Evolutionary conservation across 345 rosid genomes (phyloP).

Genomic region (Murraya paniculata): DNA sequence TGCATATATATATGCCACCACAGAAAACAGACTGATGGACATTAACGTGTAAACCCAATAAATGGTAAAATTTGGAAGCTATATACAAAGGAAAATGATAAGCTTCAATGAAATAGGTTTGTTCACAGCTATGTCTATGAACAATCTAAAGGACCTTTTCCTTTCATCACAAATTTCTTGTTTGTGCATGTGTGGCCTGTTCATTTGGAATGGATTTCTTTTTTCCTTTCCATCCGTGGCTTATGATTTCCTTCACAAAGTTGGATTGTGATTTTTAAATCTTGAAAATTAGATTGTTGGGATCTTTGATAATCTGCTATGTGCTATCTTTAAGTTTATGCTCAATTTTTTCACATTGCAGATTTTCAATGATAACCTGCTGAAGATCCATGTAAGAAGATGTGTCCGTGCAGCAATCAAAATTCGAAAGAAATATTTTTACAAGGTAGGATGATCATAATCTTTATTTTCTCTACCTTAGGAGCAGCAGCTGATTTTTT

Average conservation of each 20-base stretch:
- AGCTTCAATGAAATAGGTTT: not conserved
- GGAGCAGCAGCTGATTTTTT: not conserved
- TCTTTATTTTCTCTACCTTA: not conserved
- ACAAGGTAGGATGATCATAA: conserved; percentile 52
- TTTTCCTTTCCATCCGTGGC: not conserved
- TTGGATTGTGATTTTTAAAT: not conserved
- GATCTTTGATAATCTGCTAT: not conserved
- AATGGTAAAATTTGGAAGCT: not conserved
- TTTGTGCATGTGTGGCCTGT: not conserved
- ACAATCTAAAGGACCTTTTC: not conserved
- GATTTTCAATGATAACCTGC: conserved; percentile 85
- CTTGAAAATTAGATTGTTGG: not conserved
- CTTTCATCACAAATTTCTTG: not conserved
- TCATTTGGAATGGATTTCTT: not conserved
- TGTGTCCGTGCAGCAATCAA: conserved; percentile 71
- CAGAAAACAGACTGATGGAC: not conserved
- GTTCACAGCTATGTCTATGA: not conserved
- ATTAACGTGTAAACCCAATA: not conserved
- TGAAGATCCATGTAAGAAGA: conserved; percentile 65
- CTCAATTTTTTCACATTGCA: conserved; percentile 28
- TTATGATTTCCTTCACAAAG: not conserved
- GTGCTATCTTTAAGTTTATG: not conserved
- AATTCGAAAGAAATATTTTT: conserved; percentile 77
- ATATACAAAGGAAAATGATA: not conserved
- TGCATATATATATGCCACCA: not conserved